Base-by-base conservation (phyloP, 495 filamentous ascomycete genomes). In the Hypoxylon rickii region DNA sequence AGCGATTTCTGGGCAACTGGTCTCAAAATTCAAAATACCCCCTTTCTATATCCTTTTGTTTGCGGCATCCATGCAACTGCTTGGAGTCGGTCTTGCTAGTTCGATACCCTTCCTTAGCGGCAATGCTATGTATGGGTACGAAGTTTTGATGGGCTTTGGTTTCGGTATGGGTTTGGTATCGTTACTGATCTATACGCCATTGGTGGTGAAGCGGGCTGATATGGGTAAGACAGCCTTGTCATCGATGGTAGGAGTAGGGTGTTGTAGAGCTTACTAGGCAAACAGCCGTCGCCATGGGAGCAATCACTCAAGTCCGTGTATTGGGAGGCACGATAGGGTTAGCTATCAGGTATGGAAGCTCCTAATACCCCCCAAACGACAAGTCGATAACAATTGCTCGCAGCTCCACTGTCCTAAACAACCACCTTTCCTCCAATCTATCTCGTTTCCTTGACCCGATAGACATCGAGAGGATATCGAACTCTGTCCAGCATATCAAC, bases 281-380 rank as follows among this genome's bases (percentile, higher is more conserved):
- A n/a, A 40, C 17, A 76, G 71, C 75, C 12, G 73, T 76, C 51
- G 70, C 68, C 1, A 77, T 77, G 62, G 76, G 76, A 2, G 69
- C 71, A 4, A 44, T 79, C 5, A 78, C 74, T 0, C 79, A 82
- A 52, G 48, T 78, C 18, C 72, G 79, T 2, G 73, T 81, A 13
- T 70, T 82, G 0, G 77, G 79, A 7, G 79, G 79, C 13, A 75
- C 70, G 7, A 73, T 82, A 36, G 76, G 71, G 4, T 64, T 82
- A 5, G 56, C 45, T 15, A 58, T 63, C 4, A 47, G 50, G 51
- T 56, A 55, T 41, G 26, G 3, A 6, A n/a, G n/a, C n/a, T n/a
- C n/a, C n/a, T n/a, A n/a, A n/a, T n/a, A n/a, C n/a, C n/a, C n/a
- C n/a, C n/a, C n/a, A n/a, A n/a, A n/a, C n/a, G n/a, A n/a, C n/a